Percentiles rank a stretch among this genome's conserved stretches.
Conservation (phyloP, 306 rosid species). For the Dalbergia cultrata region DNA sequence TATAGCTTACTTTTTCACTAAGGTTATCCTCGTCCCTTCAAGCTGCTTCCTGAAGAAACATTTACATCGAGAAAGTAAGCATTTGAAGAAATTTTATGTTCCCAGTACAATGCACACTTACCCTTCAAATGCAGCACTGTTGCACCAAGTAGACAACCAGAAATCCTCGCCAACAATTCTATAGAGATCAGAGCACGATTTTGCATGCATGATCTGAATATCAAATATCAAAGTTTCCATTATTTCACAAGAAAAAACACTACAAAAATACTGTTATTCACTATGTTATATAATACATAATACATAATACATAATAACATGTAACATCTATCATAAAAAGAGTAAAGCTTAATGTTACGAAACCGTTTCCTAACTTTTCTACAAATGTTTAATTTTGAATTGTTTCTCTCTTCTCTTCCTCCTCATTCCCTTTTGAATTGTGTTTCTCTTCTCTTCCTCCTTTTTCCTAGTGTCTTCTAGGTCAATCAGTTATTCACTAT, state of each 20-base stretch:
- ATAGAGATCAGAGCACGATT: constrained; percentile 89
- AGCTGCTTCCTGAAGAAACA: constrained; percentile 88
- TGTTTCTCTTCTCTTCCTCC: too few relatives aligned
- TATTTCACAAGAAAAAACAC: constrained; percentile 4
- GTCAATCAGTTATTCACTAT: constrained; percentile 23
- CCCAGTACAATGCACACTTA: constrained; percentile 49
- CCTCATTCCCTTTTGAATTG: too few relatives aligned
- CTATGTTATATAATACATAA: not conserved
- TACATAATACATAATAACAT: not conserved
- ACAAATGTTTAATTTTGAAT: too few relatives aligned
- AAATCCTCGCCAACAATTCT: constrained; percentile 87
- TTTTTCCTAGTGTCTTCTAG: too few relatives aligned
- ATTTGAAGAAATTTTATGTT: constrained; percentile 34
- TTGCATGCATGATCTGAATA: constrained; percentile 80
- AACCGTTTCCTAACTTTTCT: too few relatives aligned
- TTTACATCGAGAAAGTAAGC: constrained; percentile 48
- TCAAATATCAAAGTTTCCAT: constrained; percentile 36
- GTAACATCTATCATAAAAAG: not conserved
- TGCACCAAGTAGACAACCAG: constrained; percentile 96
- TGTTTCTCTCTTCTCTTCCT: too few relatives aligned
- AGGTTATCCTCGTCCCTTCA: constrained; percentile 93
- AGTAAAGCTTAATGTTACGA: too few relatives aligned
- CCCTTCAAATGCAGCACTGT: constrained; percentile 91
- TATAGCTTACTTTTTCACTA: constrained; percentile 70
- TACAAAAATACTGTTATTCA: constrained; percentile 9